Base-by-base conservation (phyloP, 371 early-diverging fungal genomes). In the Funneliformis caledonium region DNA sequence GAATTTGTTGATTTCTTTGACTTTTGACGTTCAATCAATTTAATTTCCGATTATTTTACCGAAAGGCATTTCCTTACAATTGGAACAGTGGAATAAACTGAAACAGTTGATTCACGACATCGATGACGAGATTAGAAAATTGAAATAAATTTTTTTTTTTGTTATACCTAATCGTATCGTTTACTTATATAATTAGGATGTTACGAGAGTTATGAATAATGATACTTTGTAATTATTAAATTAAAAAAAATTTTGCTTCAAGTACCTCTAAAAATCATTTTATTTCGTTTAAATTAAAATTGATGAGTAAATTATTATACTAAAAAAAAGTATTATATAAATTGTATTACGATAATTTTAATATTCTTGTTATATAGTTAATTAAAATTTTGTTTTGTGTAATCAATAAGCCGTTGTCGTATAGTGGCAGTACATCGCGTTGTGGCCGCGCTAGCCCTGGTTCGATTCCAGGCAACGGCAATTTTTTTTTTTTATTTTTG, bases 401-500 rank as follows among this genome's bases (percentile, higher is more conserved):
- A 33, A 12, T 31, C 37, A n/a, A 33, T 31, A 16, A 76, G 90
- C 90, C 86, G 85, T 86, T 86, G 87, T 90, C 88, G 90, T 90
- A 89, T 90, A 90, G 89, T 88, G 90, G 90, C 88, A 90, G 86
- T 88, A 90, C 88, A 82, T 85, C 86, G 85, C 88, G 88, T 90
- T 90, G 91, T 90, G 90, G 90, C 90, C 89, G 91, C 85, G 86
- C 84, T 81, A 87, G 90, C 88, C 89, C 90, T 84, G 91, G 91
- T 90, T 90, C 91, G 90, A 90, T 90, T 90, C 89, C 91, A 84
- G 90, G 89, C 86, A 84, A 87, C 84, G 85, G 89, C 90, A 90
- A 16, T 43, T 47, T 68, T 81, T 61, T 74, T 47, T 42, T 50
- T 33, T 37, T 74, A 16, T 26, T 50, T 48, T 11, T 43, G 12